Percentiles rank a stretch among this genome's conserved stretches.
Evolutionary conservation across 2,329 filamentous ascomycete genomes (phyloP).

Genomic region (Shiraia bambusicola): DNA sequence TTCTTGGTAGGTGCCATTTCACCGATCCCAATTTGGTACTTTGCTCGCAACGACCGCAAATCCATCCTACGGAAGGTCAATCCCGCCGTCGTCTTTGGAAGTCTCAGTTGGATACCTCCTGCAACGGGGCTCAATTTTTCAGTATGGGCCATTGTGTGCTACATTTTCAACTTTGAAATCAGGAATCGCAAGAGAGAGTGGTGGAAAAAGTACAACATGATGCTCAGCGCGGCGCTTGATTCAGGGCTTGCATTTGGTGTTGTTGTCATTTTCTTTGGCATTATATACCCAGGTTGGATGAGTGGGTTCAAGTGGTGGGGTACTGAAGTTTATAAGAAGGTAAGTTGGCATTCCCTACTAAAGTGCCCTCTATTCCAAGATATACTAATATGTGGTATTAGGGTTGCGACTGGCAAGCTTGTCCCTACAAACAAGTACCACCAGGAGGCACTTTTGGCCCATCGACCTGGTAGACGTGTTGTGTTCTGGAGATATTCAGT

Average conservation of each 20-base stretch:
- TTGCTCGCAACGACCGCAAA: constrained; percentile 58
- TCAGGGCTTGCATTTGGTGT: constrained; percentile 80
- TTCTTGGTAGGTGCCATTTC: constrained; percentile 76
- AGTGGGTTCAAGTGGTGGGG: constrained; percentile 82
- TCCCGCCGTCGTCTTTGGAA: constrained; percentile 79
- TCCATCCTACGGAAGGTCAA: constrained; percentile 75
- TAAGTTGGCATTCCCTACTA: constrained; percentile 28
- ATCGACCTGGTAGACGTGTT: too few relatives aligned
- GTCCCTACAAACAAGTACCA: not conserved
- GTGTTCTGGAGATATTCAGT: too few relatives aligned
- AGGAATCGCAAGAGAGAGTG: constrained; percentile 69
- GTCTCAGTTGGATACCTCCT: constrained; percentile 82
- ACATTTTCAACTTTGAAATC: constrained; percentile 77
- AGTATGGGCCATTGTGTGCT: constrained; percentile 83
- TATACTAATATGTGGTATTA: not conserved
- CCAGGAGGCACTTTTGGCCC: too few relatives aligned
- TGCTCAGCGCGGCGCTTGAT: constrained; percentile 78
- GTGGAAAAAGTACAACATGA: constrained; percentile 95
- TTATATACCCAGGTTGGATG: constrained; percentile 78
- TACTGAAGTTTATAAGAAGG: constrained; percentile 77
- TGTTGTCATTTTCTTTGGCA: constrained; percentile 80
- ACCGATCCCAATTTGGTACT: constrained; percentile 73
- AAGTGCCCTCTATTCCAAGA: too few relatives aligned
- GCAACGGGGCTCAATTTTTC: constrained; percentile 82
- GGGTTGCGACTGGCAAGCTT: not conserved